Percentiles rank a stretch among this genome's conserved stretches.
phyloP scores from a whole-genome alignment of 1,284 basidiomycete species.

The Trichosporon faecale region DNA sequence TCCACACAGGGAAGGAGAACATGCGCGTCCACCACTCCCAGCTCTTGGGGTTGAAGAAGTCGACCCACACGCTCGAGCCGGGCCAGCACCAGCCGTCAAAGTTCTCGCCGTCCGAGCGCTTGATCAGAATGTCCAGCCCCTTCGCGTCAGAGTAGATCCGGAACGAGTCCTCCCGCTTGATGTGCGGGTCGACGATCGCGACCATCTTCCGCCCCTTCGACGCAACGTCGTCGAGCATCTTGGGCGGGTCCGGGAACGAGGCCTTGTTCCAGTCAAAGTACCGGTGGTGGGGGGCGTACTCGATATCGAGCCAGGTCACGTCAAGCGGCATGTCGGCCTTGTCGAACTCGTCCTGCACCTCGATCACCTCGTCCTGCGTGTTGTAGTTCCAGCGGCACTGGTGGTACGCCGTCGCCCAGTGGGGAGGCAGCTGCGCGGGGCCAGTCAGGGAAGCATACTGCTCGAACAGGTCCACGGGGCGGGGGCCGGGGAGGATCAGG shows the following conservation, averaged over 20 bases:
- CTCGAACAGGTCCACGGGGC: constrained; percentile 72
- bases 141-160: constrained; percentile 82
- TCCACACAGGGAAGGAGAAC: constrained; percentile 64
- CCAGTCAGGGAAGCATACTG: constrained; percentile 86
- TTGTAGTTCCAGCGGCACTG: constrained; percentile 99
- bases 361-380: constrained; percentile 79
- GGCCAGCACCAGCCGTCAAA: constrained; percentile 99
- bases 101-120: constrained; percentile 73
- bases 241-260: constrained; percentile 87
- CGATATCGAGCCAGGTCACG: constrained; percentile 98
- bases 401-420: constrained; percentile 91
- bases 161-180: constrained; percentile 78
- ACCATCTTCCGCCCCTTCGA: constrained; percentile 91
- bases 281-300: constrained; percentile 89
- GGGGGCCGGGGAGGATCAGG: constrained; percentile 87
- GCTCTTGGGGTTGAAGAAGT: constrained; percentile 87
- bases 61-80: constrained; percentile 91
- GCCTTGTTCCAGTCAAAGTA: constrained; percentile 97
- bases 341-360: constrained; percentile 85
- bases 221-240: constrained; percentile 87
- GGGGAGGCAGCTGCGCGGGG: constrained; percentile 77
- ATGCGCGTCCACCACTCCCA: constrained; percentile 90
- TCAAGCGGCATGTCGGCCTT: constrained; percentile 93
- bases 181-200: constrained; percentile 92
- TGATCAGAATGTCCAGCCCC: constrained; percentile 76